Conservation (phyloP, 768 basidiomycete species). For the Suillus clintonianus region DNA sequence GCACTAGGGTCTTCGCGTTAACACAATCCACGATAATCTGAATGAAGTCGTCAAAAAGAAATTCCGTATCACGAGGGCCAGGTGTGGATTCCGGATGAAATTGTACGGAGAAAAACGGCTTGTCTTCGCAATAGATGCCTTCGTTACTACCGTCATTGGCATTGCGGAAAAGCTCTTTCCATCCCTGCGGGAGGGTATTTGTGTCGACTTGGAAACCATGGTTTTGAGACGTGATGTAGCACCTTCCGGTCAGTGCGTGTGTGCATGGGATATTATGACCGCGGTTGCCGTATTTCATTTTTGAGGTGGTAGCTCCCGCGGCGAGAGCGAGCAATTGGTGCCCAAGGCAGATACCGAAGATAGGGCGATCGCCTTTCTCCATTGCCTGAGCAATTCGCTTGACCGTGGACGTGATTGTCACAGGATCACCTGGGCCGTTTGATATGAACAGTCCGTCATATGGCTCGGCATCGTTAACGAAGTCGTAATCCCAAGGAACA, state of each 20-base stretch:
- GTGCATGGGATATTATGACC: constrained; percentile 99
- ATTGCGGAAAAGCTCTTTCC: constrained; percentile 94
- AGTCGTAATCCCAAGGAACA: constrained; percentile 97
- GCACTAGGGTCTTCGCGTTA: constrained; percentile 50
- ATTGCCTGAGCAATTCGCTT: constrained; percentile 64
- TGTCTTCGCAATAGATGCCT: constrained; percentile 90
- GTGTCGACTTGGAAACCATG: constrained; percentile 97
- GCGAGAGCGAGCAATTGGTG: constrained; percentile 97
- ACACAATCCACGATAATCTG: constrained; percentile 80
- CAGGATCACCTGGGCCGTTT: constrained; percentile 97
- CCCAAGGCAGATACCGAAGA: constrained; percentile 98
- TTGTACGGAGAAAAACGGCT: constrained; percentile 98
- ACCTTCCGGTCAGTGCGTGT: constrained; percentile 88
- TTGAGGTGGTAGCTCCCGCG: constrained; percentile 90
- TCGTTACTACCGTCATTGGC: constrained; percentile 98
- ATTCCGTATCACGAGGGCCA: constrained; percentile 97
- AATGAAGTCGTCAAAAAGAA: constrained; percentile 97
- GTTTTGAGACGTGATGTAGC: constrained; percentile 99
- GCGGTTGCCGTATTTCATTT: constrained; percentile 99
- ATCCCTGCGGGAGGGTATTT: constrained; percentile 72
- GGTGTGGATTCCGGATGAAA: constrained; percentile 99
- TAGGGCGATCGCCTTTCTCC: constrained; percentile 75
- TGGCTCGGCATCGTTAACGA: constrained; percentile 72
- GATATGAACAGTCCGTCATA: constrained; percentile 97
- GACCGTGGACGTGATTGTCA: constrained; percentile 76